Evolutionary conservation across 345 rosid genomes (phyloP).

Genomic region (Populus ilicifolia): DNA sequence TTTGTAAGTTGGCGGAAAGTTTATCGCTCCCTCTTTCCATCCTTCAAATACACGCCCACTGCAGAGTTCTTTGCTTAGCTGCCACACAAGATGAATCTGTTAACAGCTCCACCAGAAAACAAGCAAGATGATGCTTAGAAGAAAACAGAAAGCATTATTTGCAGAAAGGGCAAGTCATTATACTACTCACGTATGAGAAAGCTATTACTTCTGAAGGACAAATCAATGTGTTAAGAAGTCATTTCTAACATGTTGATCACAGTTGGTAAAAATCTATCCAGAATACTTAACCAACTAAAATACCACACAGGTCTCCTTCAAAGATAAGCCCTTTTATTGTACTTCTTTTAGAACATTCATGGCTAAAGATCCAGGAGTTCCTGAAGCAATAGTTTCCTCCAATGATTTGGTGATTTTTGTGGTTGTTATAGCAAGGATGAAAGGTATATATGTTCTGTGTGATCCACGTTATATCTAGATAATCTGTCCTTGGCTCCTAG

Average conservation of each 20-base stretch:
- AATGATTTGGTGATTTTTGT: not conserved
- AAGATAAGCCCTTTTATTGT: not conserved
- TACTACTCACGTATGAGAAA: not conserved
- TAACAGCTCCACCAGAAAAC: not conserved
- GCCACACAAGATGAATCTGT: conserved; percentile 16
- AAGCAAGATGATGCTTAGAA: not conserved
- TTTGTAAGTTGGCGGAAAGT: conserved; percentile 92
- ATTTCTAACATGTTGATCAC: not conserved
- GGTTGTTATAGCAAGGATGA: not conserved
- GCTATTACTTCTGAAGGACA: not conserved
- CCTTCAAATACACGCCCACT: conserved; percentile 80
- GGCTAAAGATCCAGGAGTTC: not conserved
- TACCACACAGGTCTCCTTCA: not conserved
- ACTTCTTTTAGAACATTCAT: not conserved
- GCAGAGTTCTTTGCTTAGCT: conserved; percentile 72
- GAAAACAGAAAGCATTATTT: not conserved
- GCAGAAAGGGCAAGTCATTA: not conserved
- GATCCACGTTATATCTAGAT: not conserved
- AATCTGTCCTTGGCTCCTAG: not conserved
- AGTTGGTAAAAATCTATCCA: not conserved
- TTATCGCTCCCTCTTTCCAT: conserved; percentile 84
- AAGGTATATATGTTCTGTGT: not conserved
- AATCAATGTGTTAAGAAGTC: not conserved
- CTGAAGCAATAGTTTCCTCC: not conserved
- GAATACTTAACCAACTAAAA: not conserved